Evolutionary conservation across 1,284 basidiomycete species (phyloP), one percentile per base, ranked within the genome.

Genomic region (Boletus sp.): DNA sequence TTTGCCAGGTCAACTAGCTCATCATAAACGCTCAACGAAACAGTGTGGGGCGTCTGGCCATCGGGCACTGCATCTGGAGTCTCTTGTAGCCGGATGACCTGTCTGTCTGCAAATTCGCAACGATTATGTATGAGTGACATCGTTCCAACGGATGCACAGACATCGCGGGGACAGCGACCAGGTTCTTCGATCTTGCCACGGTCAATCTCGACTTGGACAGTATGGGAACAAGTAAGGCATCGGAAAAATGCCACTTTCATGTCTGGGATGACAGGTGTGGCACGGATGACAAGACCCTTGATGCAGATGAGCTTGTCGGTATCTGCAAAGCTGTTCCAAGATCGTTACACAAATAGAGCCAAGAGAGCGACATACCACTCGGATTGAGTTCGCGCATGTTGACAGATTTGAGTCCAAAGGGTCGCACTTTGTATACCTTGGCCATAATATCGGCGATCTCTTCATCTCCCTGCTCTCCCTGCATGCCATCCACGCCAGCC

Each of bases 241-340:
- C 94, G 89, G 82, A 99, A 99, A 75, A 99, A 99, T 26, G 94
- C 95, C 61, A 83, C 80, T 71, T 93, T 94, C 96, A 99, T 99
- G 69, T 99, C 95, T 2, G 96, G 95, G 49, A 99, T 98, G 61
- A 99, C 88, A 4, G 95, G 92, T 0, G 95, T 98, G 0, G 94
- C 91, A 34, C 96, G 90, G 57, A 99, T 99, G 56, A 99, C 94
- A 5, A 99, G 82, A 44, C 96, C 95, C 65, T 95, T 97, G 71
- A 99, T 86, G 44, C 84, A 88, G 22, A 97, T 89, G 32, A 99
- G 84, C 69, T 97, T 95, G 76, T 97, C 94, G 54, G 94, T 96
- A 62, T 97, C 94, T 94, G 50, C 20, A 44, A n/a, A 46, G 35
- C 20, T 20, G 43, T 40, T 49, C 51, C 17, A 54, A 22, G 29